Base-by-base conservation (phyloP, 2,329 filamentous ascomycete species). In the Helicocarpus griseus region DNA sequence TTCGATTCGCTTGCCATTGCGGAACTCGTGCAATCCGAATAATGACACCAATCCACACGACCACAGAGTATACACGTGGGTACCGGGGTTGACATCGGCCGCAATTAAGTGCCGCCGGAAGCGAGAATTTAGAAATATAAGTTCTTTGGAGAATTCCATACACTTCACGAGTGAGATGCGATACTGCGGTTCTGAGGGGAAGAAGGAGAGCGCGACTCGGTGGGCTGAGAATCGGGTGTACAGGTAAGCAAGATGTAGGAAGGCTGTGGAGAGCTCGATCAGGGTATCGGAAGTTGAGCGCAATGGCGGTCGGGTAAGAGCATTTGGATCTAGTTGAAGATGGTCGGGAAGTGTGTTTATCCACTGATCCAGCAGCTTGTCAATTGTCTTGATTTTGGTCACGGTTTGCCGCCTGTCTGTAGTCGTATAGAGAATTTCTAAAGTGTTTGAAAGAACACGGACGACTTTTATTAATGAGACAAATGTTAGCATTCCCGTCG, bases 361-460 rank as follows among this genome's bases (percentile, higher is more conserved):
- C 54, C 54, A 55, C 26, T 55, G 52, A 28, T 55, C 52, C 2
- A 55, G 52, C 17, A 52, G 48, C 19, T 49, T 40, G 24, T 54
- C 54, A 26, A 55, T 46, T 24, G 36, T 51, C 17, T 36, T 44
- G 21, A 55, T 55, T 39, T 55, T 55, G 14, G 52, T 53, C 8
- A 53, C 44, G 4, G 54, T 52, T 35, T 51, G 52, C 35, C 48
- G 43, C 31, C 54, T 44, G 36, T 54, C 49, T 1, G 52, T 55
- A 13, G 54, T 55, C 9, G 54, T 54, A 22, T 55, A 55, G 14
- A 55, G 52, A 3, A 54, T 45, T 46, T 55, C 54, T 6, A 54
- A 48, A 22, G 54, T 48, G 22, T 55, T 53, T 9, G 54, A 43
- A 29, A 55, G 35, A 36, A 55, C 36, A 11, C 54, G 36, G 22